These are phyloP conservation scores for Neurospora tetraspora DNA, from an alignment of 495 filamentous ascomycete genomes.

Conservation along the genomic window DNA sequence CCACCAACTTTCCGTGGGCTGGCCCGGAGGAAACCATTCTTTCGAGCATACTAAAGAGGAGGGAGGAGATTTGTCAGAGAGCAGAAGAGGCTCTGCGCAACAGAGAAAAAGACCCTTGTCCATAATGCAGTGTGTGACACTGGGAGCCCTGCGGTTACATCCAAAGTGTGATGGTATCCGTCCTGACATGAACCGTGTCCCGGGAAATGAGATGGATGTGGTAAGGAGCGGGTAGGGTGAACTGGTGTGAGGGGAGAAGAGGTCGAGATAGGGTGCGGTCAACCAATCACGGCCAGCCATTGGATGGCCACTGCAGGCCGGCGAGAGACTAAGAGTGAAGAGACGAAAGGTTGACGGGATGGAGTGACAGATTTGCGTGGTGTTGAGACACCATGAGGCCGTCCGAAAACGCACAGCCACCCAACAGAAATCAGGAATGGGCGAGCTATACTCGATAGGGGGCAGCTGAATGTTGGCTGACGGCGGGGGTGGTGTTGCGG, in stretches of 20 bases:
- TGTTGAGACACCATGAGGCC: not conserved
- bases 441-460: not conserved
- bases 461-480: not conserved
- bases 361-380: not conserved
- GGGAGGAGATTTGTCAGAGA: not conserved
- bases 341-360: not conserved
- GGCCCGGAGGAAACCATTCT: not conserved
- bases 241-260: not conserved
- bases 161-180: not conserved
- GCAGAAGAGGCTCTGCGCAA: not conserved
- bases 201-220: not conserved
- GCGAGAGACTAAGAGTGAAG: not conserved
- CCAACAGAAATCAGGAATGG: not conserved
- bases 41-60: too few species aligned
- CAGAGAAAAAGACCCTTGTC: not conserved
- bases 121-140: not conserved
- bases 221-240: not conserved
- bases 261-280: not conserved
- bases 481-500: not conserved
- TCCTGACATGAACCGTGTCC: not conserved
- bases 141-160: not conserved
- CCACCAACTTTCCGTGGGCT: not conserved
- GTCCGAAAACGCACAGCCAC: not conserved
- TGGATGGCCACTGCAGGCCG: not conserved
- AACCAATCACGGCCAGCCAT: not conserved